These are phyloP conservation scores for Naganishia kalamii DNA, from an alignment of 768 basidiomycete genomes.

Conservation along the genomic window DNA sequence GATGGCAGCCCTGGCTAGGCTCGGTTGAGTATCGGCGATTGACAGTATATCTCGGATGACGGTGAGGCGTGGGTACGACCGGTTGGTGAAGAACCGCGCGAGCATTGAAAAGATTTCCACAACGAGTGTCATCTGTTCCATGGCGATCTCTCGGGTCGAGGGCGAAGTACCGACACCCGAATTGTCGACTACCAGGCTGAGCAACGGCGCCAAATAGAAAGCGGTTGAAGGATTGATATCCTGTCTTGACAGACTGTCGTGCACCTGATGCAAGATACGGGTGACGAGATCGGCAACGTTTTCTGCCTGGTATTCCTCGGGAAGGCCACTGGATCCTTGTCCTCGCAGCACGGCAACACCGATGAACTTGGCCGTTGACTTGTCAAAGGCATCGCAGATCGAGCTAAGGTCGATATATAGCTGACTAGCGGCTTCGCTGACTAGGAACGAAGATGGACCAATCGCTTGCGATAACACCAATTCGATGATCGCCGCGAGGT, in stretches of 20 bases:
- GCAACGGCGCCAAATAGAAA: conserved; percentile 68
- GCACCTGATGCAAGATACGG: conserved; percentile 77
- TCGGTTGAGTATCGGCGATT: conserved; percentile 68
- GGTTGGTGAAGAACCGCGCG: conserved; percentile 62
- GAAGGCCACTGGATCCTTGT: conserved; percentile 42
- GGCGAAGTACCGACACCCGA: conserved; percentile 61
- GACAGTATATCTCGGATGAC: conserved; percentile 66
- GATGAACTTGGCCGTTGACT: conserved; percentile 62
- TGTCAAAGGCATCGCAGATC: conserved; percentile 69
- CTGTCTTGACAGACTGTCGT: conserved; percentile 69
- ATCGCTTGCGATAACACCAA: conserved; percentile 65
- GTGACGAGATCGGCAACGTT: conserved; percentile 61
- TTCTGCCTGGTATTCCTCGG: conserved; percentile 17
- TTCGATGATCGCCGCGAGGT: conserved; percentile 57
- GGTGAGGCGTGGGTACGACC: conserved; percentile 65
- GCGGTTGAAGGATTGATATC: conserved; percentile 82
- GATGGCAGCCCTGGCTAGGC: conserved; percentile 73
- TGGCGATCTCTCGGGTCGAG: conserved; percentile 62
- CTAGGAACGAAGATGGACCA: conserved; percentile 57
- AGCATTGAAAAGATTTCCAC: conserved; percentile 43
- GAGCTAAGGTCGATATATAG: conserved; percentile 68
- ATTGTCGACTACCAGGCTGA: conserved; percentile 60
- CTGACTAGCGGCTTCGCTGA: conserved; percentile 60
- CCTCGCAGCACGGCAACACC: conserved; percentile 78
- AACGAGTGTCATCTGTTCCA: conserved; percentile 73